Base-by-base conservation (phyloP, 2,329 filamentous ascomycete genomes). In the Blastomyces percursus region DNA sequence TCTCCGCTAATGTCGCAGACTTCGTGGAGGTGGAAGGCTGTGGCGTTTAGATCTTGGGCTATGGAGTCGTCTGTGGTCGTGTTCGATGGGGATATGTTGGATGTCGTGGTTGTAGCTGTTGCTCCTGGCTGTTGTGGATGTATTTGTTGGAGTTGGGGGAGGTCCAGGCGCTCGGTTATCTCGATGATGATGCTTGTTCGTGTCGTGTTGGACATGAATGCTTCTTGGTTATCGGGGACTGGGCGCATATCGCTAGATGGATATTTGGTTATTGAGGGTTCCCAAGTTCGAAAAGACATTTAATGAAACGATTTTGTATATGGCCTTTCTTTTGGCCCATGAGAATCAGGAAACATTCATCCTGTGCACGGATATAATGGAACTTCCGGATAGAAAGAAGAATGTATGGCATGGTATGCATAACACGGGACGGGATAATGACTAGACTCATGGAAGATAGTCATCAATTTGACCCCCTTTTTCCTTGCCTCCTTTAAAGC, bases 111-210 rank as follows among this genome's bases (percentile, higher is more conserved):
- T 19, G 40, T 19, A 2, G 40, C 40, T 1, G 11, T n/a, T 14
- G 35, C 64, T 14, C 63, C 59, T 42, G 63, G 50, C 12, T 64
- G 61, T 38, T 67, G 67, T 44, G 68, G 63, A 35, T 51, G 56
- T 16, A 27, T n/a, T 44, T 57, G 56, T 59, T 59, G 66, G 68
- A 60, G 66, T 63, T 61, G 56, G 66, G 50, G 67, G 35, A 65
- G 60, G 2, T 71, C 83, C 27, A 96, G 87, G 62, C 89, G 88
- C 78, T 96, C 88, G 61, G 89, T 83, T 71, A 97, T 90, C 70
- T 97, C 93, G 75, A 96, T 83, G 69, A 96, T 92, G 73, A 96
- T 86, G 76, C 84, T 91, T 2, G 90, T 90, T 74, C 92, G 92
- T 59, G 91, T 91, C 66, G 88, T 82, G 66, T 84, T 82, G 73